Evolutionary conservation across 2,329 filamentous ascomycete genomes (phyloP).

Genomic region (Neonectria faginata): DNA sequence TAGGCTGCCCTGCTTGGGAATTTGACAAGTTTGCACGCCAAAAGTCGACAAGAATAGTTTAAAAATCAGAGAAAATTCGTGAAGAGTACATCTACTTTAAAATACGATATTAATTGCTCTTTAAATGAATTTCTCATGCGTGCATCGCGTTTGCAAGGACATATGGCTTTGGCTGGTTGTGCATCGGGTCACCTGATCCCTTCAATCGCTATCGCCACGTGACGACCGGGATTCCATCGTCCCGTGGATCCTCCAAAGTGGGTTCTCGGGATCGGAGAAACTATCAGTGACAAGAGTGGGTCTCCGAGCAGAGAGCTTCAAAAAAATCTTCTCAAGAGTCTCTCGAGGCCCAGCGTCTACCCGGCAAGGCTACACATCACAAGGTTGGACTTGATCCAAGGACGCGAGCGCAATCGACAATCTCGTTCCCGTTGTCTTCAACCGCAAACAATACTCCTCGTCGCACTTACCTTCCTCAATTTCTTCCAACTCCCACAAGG

Average conservation of each 20-base stretch:
- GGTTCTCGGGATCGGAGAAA: conserved; percentile 43
- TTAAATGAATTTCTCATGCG: not conserved
- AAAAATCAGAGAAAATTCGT: conserved; percentile 23
- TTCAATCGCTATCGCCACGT: conserved; percentile 35
- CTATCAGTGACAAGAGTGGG: conserved; percentile 38
- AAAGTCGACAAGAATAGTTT: conserved; percentile 27
- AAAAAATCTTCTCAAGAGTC: conserved; percentile 52
- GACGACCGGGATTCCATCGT: conserved; percentile 23
- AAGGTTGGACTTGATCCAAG: conserved; percentile 48
- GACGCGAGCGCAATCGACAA: conserved; percentile 42
- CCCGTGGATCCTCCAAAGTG: conserved; percentile 31
- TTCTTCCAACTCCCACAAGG: conserved; percentile 40
- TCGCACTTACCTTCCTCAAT: conserved; percentile 37
- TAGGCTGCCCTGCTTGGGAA: conserved; percentile 52
- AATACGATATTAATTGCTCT: not conserved
- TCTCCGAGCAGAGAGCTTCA: conserved; percentile 50
- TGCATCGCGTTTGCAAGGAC: conserved; percentile 5
- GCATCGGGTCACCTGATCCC: conserved; percentile 41
- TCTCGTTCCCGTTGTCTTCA: conserved; percentile 34
- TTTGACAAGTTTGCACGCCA: conserved; percentile 11
- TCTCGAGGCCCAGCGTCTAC: conserved; percentile 43
- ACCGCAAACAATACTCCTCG: conserved; percentile 33
- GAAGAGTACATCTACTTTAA: not conserved
- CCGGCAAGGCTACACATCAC: conserved; percentile 48
- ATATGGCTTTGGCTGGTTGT: conserved; percentile 19